These are phyloP conservation scores for Filosporella fistucella DNA, from an alignment of 495 filamentous ascomycete genomes.

Conservation along the genomic window DNA sequence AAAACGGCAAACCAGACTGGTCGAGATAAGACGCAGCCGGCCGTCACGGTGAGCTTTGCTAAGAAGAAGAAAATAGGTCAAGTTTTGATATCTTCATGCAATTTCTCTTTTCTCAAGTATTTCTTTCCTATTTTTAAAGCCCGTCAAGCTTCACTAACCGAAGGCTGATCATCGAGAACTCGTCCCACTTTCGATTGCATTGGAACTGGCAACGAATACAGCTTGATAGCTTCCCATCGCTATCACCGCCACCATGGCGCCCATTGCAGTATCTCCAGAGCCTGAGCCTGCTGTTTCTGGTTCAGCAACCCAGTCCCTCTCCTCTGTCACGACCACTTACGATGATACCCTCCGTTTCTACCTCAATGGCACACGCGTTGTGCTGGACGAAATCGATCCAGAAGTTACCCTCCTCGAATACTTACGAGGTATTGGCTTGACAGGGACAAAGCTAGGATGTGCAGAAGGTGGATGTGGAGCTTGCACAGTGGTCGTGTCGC, in stretches of 20 bases:
- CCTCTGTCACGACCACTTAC: constrained; percentile 57
- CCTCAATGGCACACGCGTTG: constrained; percentile 90
- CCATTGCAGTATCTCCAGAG: constrained; percentile 38
- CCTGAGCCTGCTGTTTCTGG: constrained; percentile 24
- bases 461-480: constrained; percentile 96
- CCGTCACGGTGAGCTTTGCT: constrained; percentile 8
- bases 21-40: constrained; percentile 20
- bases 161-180: not conserved
- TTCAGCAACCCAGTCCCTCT: constrained; percentile 18
- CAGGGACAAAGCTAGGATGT: constrained; percentile 72
- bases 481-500: constrained; percentile 92
- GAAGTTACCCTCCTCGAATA: constrained; percentile 94
- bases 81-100: not conserved
- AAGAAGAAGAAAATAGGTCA: constrained; percentile 1
- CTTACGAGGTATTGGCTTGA: constrained; percentile 80
- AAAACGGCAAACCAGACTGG: not conserved
- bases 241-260: constrained; percentile 34
- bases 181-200: too few species aligned
- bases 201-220: too few species aligned
- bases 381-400: constrained; percentile 65
- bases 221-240: not conserved
- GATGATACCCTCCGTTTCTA: constrained; percentile 76
- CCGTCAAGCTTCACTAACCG: too few species aligned
- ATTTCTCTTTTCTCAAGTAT: constrained; percentile 2
- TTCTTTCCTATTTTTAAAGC: constrained; percentile 6